These are phyloP conservation scores for Tolypocladium paradoxum DNA, from an alignment of 2,329 filamentous ascomycete species.

Conservation along the genomic window DNA sequence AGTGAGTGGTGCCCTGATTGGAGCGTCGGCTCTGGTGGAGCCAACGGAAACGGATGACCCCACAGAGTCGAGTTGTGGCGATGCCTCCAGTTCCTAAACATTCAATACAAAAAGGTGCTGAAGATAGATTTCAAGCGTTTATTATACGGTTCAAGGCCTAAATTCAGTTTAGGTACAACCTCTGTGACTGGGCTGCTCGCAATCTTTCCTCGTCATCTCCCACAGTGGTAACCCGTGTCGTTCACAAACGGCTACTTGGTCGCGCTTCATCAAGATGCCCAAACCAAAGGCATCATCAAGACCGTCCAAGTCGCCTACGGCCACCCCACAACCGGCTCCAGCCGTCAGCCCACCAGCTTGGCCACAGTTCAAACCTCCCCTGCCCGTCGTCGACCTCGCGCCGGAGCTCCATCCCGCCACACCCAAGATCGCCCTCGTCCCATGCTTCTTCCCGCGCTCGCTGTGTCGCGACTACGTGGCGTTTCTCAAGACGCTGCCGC, in stretches of 20 bases:
- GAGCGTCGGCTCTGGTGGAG: no score
- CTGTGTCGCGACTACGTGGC: conserved; percentile 68
- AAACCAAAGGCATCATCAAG: conserved; percentile 15
- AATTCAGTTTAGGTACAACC: no score
- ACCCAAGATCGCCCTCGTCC: conserved; percentile 60
- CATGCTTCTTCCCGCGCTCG: conserved; percentile 62
- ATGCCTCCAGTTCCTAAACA: not conserved
- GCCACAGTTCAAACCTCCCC: conserved; percentile 59
- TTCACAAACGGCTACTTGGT: no score
- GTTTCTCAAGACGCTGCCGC: conserved; percentile 57
- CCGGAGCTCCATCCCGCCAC: conserved; percentile 40
- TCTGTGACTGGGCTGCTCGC: no score
- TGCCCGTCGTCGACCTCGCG: conserved; percentile 54
- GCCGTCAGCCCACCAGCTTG: conserved; percentile 39
- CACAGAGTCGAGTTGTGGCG: not conserved
- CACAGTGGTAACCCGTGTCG: no score
- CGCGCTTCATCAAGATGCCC: conserved; percentile 14
- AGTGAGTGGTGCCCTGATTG: not conserved
- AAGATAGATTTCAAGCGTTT: no score
- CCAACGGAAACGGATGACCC: no score
- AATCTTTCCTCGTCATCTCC: no score
- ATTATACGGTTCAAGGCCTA: no score
- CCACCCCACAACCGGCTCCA: conserved; percentile 4
- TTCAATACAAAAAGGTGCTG: not conserved
- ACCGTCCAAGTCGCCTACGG: conserved; percentile 13